Base-by-base conservation (phyloP, 345 rosid genomes). In the Bruguiera gymnorhiza region DNA sequence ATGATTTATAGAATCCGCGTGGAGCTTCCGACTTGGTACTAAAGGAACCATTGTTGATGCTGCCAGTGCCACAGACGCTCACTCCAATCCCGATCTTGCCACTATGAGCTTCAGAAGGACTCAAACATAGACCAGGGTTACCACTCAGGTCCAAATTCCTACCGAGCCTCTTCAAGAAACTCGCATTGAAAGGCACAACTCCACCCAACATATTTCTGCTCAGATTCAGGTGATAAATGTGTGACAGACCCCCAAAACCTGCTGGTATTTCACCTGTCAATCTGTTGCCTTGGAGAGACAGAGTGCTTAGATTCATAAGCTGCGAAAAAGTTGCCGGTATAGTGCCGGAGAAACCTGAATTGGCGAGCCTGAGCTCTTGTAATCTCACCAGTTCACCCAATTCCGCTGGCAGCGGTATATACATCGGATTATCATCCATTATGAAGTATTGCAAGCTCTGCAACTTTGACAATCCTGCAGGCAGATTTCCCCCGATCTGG, bases 401-500 rank as follows among this genome's bases (percentile, higher is more conserved):
- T 68, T 84, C 93, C 2, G n/a, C 55, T 0, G 98, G 98, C 20
- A 93, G 75, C 43, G 91, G 73, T 6, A 74, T 71, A 74, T 66
- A 75, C 89, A 93, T 85, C 26, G 93, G 96, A 72, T 93, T 93
- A 53, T 87, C 88, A 68, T 90, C 98, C 97, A 93, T 87, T 59
- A 93, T 81, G 63, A 93, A 85, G 81, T 87, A 93, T 73, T 93
- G 96, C 60, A 93, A 81, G 63, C 73, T 83, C 69, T 83, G 81
- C 15, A 93, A 79, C 60, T 86, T 90, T 2, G 74, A 66, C 69
- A 93, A 36, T 65, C 90, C 92, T 36, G 72, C 71, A 2, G 97
- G 97, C 23, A 90, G 74, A 43, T 70, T 53, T 3, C 98, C 97
- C 34, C 73, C 83, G 13, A 93, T 78, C 36, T 63, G 79, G 74